Evolutionary conservation across 768 basidiomycete species (phyloP).

Genomic region (Paxillus rubicundulus): DNA sequence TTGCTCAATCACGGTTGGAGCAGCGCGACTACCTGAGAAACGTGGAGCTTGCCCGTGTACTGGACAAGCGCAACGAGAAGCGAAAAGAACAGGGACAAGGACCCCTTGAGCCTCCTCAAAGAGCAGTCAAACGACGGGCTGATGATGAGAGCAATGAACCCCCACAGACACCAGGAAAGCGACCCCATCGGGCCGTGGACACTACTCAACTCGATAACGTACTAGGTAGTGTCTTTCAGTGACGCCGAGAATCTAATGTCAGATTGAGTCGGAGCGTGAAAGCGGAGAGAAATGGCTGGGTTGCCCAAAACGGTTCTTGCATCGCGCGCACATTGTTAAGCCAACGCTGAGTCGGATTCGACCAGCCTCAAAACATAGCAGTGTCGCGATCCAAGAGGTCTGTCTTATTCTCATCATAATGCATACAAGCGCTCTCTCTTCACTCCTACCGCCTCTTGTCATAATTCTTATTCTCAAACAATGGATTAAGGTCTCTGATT

Average conservation of each 20-base stretch:
- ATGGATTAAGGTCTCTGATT: conserved; percentile 45
- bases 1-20: conserved; percentile 83
- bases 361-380: conserved; percentile 34
- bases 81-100: conserved; percentile 58
- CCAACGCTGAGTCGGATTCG: conserved; percentile 38
- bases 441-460: conserved; percentile 60
- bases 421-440: conserved; percentile 69
- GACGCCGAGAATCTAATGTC: not conserved
- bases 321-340: conserved; percentile 61
- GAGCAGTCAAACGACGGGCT: conserved; percentile 14
- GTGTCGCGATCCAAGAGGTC: conserved; percentile 76
- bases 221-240: conserved; percentile 52
- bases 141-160: conserved; percentile 8
- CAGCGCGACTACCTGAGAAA: conserved; percentile 92
- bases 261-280: conserved; percentile 26
- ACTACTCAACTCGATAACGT: conserved; percentile 39
- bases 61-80: conserved; percentile 76
- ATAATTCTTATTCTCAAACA: conserved; percentile 43
- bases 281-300: conserved; percentile 14
- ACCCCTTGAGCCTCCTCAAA: conserved; percentile 31
- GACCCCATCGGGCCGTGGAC: conserved; percentile 2
- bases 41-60: conserved; percentile 86
- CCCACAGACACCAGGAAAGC: conserved; percentile 13
- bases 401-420: conserved; percentile 76
- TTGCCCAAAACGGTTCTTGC: conserved; percentile 30